A percentile compares a stretch with the other conserved stretches of the same genome.
Evolutionary conservation across 2,329 filamentous ascomycete species (phyloP).

Genomic region (Pseudocercospora ulei): DNA sequence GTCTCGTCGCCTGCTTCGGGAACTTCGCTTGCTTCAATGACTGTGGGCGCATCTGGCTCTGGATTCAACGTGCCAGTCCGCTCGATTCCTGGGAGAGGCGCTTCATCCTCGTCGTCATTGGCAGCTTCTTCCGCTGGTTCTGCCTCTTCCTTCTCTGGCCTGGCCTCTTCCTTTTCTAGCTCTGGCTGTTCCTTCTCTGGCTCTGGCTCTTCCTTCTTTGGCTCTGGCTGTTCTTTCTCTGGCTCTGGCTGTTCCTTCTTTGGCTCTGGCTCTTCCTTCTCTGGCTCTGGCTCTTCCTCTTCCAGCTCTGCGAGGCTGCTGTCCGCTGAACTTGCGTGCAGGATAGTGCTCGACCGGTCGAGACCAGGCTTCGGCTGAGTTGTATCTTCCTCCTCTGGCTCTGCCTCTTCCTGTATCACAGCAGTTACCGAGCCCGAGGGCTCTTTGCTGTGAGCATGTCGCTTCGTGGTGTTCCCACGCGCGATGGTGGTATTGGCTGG

Average conservation of each 20-base stretch:
- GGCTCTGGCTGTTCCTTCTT: constrained; percentile 41
- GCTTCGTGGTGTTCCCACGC: constrained; percentile 61
- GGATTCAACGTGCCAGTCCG: constrained; percentile 5
- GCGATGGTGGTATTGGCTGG: constrained; percentile 41
- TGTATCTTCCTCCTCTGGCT: constrained; percentile 37
- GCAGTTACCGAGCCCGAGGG: constrained; percentile 64
- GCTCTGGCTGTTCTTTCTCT: no score
- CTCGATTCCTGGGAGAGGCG: constrained; percentile 2
- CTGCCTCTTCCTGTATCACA: constrained; percentile 73
- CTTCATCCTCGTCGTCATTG: constrained; percentile 18
- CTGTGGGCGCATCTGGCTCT: neutral
- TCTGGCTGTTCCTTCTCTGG: no score
- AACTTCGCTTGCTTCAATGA: constrained; percentile 1
- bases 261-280: constrained; percentile 49
- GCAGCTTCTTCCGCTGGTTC: constrained; percentile 44
- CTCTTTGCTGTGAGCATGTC: constrained; percentile 72
- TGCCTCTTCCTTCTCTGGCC: constrained; percentile 1
- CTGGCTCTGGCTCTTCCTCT: constrained; percentile 32
- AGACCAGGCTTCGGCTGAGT: constrained; percentile 22
- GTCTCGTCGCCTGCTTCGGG: constrained; percentile 11
- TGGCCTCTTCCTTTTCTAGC: no score
- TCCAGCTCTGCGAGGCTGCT: constrained; percentile 14
- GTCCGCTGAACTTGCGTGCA: constrained; percentile 13
- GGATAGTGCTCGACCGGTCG: constrained; percentile 25
- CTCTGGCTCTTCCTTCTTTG: no score